Conservation (phyloP, 2,329 filamentous ascomycete species). For the Lachnellula arida region DNA sequence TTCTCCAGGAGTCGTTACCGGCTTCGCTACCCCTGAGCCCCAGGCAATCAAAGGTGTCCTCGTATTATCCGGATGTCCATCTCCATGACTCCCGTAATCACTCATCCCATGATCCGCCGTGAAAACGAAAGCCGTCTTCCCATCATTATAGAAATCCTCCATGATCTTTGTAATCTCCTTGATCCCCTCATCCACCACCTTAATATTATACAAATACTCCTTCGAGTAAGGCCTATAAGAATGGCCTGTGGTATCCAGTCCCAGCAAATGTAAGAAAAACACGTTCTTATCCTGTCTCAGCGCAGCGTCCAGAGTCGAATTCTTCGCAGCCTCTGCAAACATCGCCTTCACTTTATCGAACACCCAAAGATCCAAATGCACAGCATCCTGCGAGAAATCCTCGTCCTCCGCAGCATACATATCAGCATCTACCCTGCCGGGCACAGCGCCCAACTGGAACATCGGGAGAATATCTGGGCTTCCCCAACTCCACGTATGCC, state of each 20-base stretch:
- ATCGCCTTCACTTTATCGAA: slow-evolving; percentile 89
- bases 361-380: slow-evolving; percentile 84
- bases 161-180: slow-evolving; percentile 77
- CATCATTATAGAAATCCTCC: slow-evolving; percentile 78
- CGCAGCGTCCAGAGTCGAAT: slow-evolving; percentile 67
- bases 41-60: slow-evolving; percentile 88
- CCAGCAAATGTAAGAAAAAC: slow-evolving; percentile 92
- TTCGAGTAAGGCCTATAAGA: slow-evolving; percentile 84
- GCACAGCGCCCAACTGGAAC: slow-evolving; percentile 90
- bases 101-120: slow-evolving; percentile 99
- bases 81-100: slow-evolving; percentile 98
- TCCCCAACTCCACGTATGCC: slow-evolving; percentile 98
- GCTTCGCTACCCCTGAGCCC: slow-evolving; percentile 85
- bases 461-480: slow-evolving; percentile 96
- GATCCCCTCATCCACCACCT: slow-evolving; percentile 88
- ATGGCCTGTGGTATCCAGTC: slow-evolving; percentile 88
- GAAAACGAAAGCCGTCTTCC: slow-evolving; percentile 89
- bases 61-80: slow-evolving; percentile 96
- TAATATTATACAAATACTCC: slow-evolving; percentile 92
- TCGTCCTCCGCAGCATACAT: slow-evolving; percentile 81
- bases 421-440: slow-evolving; percentile 81
- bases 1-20: slow-evolving; percentile 50
- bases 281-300: slow-evolving; percentile 82
- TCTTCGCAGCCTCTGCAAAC: slow-evolving; percentile 73
- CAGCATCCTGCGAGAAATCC: slow-evolving; percentile 81